phyloP scores from a whole-genome alignment of 768 basidiomycete species.

The Pleurotus salmoneostramineus region DNA sequence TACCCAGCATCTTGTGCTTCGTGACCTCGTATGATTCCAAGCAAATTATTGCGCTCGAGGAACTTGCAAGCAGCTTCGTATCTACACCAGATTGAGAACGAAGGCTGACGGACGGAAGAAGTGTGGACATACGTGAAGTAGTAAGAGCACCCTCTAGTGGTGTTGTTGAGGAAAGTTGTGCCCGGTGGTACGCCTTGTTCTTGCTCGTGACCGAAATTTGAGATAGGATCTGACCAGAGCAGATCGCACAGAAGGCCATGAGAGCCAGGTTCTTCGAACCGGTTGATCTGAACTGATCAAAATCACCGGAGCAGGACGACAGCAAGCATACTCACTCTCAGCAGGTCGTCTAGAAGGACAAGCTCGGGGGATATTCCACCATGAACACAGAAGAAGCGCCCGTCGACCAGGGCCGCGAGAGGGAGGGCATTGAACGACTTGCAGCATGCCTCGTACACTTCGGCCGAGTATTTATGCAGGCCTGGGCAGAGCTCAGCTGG shows the following conservation, averaged over 20 bases:
- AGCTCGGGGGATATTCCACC: constrained; percentile 93
- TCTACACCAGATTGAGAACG: constrained; percentile 17
- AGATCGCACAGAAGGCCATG: constrained; percentile 91
- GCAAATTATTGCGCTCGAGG: constrained; percentile 83
- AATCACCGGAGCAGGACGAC: constrained; percentile 6
- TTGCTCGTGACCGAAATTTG: constrained; percentile 82
- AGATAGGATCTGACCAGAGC: constrained; percentile 93
- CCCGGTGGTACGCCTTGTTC: constrained; percentile 54
- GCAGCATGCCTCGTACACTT: constrained; percentile 90
- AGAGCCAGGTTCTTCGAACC: constrained; percentile 92
- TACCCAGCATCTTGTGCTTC: constrained; percentile 97
- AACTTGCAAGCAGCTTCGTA: constrained; percentile 92
- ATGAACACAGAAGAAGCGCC: constrained; percentile 96
- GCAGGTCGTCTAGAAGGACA: constrained; percentile 71
- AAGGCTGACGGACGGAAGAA: neutral
- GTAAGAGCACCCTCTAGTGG: constrained; percentile 86
- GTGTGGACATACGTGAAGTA: constrained; percentile 75
- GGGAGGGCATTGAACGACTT: constrained; percentile 89
- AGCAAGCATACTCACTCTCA: constrained; percentile 34
- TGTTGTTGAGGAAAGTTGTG: constrained; percentile 73
- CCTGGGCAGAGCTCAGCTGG: constrained; percentile 35
- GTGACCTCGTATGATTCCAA: constrained; percentile 95
- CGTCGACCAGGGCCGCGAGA: constrained; percentile 87
- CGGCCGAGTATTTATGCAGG: constrained; percentile 81
- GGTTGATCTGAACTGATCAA: constrained; percentile 61